Conservation (phyloP, 1,284 basidiomycete species). For the Ceratorhiza oryzae-sativae region DNA sequence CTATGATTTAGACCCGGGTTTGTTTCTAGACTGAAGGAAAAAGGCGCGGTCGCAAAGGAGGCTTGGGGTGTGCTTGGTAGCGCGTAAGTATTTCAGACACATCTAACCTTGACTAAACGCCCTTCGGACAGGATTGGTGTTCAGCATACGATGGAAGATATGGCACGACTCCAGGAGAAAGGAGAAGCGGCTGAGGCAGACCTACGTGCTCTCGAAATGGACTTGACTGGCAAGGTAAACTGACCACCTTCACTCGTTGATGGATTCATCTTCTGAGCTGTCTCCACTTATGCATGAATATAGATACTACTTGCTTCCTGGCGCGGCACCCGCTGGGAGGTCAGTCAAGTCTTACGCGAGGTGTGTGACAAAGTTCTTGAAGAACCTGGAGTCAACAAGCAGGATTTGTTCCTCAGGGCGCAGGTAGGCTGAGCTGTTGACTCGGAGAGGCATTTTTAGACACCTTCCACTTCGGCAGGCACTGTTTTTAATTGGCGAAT, state of each 20-base stretch:
- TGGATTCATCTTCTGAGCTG: background rate
- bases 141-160: slow-evolving; percentile 73
- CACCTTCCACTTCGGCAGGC: slow-evolving; percentile 59
- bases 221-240: slow-evolving; percentile 87
- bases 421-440: slow-evolving; percentile 60
- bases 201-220: slow-evolving; percentile 86
- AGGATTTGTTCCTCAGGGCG: slow-evolving; percentile 77
- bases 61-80: slow-evolving; percentile 93
- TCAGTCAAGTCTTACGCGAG: slow-evolving; percentile 81
- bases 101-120: too few relatives aligned
- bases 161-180: slow-evolving; percentile 89
- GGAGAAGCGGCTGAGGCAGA: slow-evolving; percentile 85
- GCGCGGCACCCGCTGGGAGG: slow-evolving; percentile 93
- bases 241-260: background rate
- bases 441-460: background rate
- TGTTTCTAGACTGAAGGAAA: slow-evolving; percentile 94
- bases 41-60: slow-evolving; percentile 90
- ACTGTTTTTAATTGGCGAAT: slow-evolving; percentile 79
- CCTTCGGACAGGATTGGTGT: slow-evolving; percentile 70
- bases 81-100: slow-evolving; percentile 60
- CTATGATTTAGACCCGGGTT: slow-evolving; percentile 77
- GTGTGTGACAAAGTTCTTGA: slow-evolving; percentile 83
- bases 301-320: slow-evolving; percentile 93
- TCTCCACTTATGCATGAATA: slow-evolving; percentile 27
- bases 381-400: slow-evolving; percentile 74